phyloP scores from a whole-genome alignment of 1,139 yeast genomes.

The Candida pseudocylindracea region DNA sequence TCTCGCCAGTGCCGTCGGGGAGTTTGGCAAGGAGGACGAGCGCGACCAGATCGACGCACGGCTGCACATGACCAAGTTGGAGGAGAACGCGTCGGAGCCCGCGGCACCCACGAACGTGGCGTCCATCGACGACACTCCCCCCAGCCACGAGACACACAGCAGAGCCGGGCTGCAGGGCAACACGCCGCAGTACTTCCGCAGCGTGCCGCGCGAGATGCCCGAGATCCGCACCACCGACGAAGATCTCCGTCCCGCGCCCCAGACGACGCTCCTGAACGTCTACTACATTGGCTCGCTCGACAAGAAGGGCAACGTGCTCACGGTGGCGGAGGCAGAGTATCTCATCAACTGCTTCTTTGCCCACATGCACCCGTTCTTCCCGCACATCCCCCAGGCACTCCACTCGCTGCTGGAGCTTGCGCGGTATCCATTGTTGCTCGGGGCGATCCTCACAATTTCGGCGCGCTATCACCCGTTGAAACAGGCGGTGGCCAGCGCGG shows the following conservation, averaged over 20 bases:
- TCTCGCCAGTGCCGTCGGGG: slow-evolving; percentile 57
- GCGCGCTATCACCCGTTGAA: slow-evolving; percentile 44
- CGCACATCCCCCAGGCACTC: slow-evolving; percentile 57
- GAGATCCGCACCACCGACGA: too few relatives aligned
- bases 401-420: slow-evolving; percentile 46
- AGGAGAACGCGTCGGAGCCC: neutral
- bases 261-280: slow-evolving; percentile 28
- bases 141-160: too few relatives aligned
- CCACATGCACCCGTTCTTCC: slow-evolving; percentile 78
- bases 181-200: too few relatives aligned
- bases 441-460: slow-evolving; percentile 62
- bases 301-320: slow-evolving; percentile 19
- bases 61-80: slow-evolving; percentile 27
- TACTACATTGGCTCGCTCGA: slow-evolving; percentile 37
- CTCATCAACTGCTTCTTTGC: slow-evolving; percentile 46
- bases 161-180: too few relatives aligned
- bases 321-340: slow-evolving; percentile 43
- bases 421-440: slow-evolving; percentile 58
- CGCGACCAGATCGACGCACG: slow-evolving; percentile 47
- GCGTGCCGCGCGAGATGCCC: neutral
- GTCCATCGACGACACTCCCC: neutral
- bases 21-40: slow-evolving; percentile 43
- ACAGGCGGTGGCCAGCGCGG: slow-evolving; percentile 8
- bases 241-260: slow-evolving; percentile 28
- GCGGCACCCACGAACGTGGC: too few relatives aligned